Percentiles rank a stretch among this genome's conserved stretches.
phyloP scores from a whole-genome alignment of 2,329 filamentous ascomycete species.

The Colletotrichum viniferum region DNA sequence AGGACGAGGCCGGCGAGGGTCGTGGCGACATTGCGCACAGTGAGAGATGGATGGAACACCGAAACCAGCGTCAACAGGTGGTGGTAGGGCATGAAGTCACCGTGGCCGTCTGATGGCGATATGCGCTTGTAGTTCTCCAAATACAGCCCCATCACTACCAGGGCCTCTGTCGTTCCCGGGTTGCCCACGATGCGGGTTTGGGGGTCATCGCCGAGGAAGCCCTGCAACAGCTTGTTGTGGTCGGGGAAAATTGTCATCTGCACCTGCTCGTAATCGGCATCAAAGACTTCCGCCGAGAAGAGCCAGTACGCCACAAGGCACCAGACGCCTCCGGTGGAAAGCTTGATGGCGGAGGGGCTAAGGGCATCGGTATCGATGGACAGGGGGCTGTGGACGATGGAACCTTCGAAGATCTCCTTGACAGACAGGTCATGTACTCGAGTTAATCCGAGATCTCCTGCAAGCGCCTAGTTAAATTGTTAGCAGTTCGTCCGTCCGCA shows the following conservation, averaged over 20 bases:
- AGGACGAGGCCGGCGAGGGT: conserved; percentile 57
- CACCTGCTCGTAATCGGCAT: conserved; percentile 57
- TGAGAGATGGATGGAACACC: conserved; percentile 60
- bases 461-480: conserved; percentile 55
- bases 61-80: conserved; percentile 62
- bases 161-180: conserved; percentile 61
- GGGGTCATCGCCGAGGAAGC: conserved; percentile 57
- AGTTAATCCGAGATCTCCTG: conserved; percentile 63
- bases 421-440: conserved; percentile 46
- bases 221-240: conserved; percentile 57
- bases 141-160: conserved; percentile 65
- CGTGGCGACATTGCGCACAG: conserved; percentile 59
- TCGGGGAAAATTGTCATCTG: conserved; percentile 64
- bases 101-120: conserved; percentile 32
- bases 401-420: conserved; percentile 45
- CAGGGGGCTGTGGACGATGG: conserved; percentile 49
- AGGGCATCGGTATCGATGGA: conserved; percentile 49
- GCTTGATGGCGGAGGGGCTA: conserved; percentile 54
- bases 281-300: conserved; percentile 66
- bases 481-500: conserved; percentile 8
- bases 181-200: conserved; percentile 52
- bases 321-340: conserved; percentile 63
- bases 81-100: conserved; percentile 63
- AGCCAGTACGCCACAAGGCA: conserved; percentile 67
- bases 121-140: conserved; percentile 56